phyloP scores from a whole-genome alignment of 805 yeast species.

The Barnettozyma sp. region DNA sequence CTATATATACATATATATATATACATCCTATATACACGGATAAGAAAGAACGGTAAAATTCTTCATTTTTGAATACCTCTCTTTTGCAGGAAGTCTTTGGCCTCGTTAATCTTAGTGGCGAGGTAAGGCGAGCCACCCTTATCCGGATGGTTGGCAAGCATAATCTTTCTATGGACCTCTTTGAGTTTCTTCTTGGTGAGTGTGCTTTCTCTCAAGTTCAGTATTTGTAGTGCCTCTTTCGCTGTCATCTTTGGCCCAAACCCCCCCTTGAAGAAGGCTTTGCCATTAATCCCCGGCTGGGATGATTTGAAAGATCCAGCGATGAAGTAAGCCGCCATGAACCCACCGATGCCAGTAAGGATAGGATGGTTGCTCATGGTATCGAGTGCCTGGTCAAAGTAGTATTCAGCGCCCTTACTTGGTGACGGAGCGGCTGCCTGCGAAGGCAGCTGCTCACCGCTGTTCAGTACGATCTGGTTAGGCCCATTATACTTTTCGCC shows the following conservation, averaged over 20 bases:
- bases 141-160: slow-evolving; percentile 91
- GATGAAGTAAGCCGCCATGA: slow-evolving; percentile 53
- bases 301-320: slow-evolving; percentile 58
- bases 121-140: slow-evolving; percentile 86
- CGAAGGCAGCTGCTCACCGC: slow-evolving; percentile 14
- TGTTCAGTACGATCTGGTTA: slow-evolving; percentile 20
- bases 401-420: slow-evolving; percentile 42
- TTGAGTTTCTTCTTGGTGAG: slow-evolving; percentile 59
- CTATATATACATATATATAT: no score
- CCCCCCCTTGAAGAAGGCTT: slow-evolving; percentile 72
- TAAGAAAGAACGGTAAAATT: no score
- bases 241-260: slow-evolving; percentile 89
- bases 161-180: slow-evolving; percentile 74
- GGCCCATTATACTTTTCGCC: slow-evolving; percentile 35
- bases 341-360: slow-evolving; percentile 61
- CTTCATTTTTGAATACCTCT: slow-evolving; percentile 28
- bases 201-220: slow-evolving; percentile 64
- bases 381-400: slow-evolving; percentile 52
- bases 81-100: slow-evolving; percentile 71
- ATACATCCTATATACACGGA: no score
- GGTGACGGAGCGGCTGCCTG: slow-evolving; percentile 22
- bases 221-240: slow-evolving; percentile 80
- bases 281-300: slow-evolving; percentile 33
- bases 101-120: slow-evolving; percentile 90
- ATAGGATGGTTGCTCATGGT: slow-evolving; percentile 74